phyloP scores from a whole-genome alignment of 345 rosid species.

The Geranium rotundifolium region DNA sequence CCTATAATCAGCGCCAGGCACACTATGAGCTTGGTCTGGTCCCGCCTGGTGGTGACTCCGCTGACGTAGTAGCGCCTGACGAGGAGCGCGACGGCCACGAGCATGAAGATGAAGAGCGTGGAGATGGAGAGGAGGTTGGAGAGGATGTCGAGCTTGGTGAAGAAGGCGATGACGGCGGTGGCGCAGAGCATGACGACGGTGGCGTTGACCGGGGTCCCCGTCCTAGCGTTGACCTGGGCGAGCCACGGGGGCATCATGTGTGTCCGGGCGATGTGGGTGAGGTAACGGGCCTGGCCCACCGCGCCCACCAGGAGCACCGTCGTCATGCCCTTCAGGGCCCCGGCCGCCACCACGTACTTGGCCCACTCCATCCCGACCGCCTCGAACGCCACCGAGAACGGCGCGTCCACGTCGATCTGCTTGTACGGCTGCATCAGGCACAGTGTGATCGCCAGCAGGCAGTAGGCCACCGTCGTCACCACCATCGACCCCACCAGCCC shows the following conservation, averaged over 20 bases:
- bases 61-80: slow-evolving; percentile 29
- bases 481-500: slow-evolving; percentile 36
- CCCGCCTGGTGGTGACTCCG: slow-evolving; percentile 16
- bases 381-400: slow-evolving; percentile 32
- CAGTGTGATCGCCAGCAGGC: slow-evolving; percentile 17
- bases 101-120: slow-evolving; percentile 32
- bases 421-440: slow-evolving; percentile 27
- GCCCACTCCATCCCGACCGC: slow-evolving; percentile 34
- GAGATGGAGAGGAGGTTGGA: slow-evolving; percentile 32
- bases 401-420: slow-evolving; percentile 19
- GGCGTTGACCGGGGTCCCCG: slow-evolving; percentile 36
- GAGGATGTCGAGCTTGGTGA: slow-evolving; percentile 23
- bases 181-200: slow-evolving; percentile 27
- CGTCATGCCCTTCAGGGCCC: slow-evolving; percentile 39
- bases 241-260: slow-evolving; percentile 49
- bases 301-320: slow-evolving; percentile 30
- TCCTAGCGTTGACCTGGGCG: slow-evolving; percentile 23
- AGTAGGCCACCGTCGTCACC: slow-evolving; percentile 14
- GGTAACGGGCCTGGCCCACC: slow-evolving; percentile 37
- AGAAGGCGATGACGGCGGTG: slow-evolving; percentile 30
- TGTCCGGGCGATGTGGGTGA: slow-evolving; percentile 40
- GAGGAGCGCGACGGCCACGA: slow-evolving; percentile 29
- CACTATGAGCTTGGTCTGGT: slow-evolving; percentile 15
- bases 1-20: slow-evolving; percentile 20
- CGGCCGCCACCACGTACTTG: slow-evolving; percentile 32